Evolutionary conservation across 352 stramenopile genomes (phyloP).

Genomic region (Pythium biforme): DNA sequence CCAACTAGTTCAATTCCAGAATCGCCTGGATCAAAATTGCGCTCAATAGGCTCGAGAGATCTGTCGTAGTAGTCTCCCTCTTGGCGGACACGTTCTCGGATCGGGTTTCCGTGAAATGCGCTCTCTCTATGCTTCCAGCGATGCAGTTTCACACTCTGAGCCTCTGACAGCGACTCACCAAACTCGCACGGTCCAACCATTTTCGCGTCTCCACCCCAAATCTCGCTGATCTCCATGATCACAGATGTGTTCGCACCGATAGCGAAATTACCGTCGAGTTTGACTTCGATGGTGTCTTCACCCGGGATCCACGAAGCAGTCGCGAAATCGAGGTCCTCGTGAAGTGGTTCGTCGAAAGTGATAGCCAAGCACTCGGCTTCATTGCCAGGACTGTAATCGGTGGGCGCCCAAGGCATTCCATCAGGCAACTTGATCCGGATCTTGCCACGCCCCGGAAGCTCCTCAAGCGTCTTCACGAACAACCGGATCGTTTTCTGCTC

Average conservation of each 20-base stretch:
- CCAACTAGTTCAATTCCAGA: slow-evolving; percentile 41
- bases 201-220: slow-evolving; percentile 29
- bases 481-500: slow-evolving; percentile 28
- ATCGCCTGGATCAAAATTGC: slow-evolving; percentile 36
- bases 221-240: slow-evolving; percentile 34
- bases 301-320: slow-evolving; percentile 31
- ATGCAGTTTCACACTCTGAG: slow-evolving; percentile 31
- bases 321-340: slow-evolving; percentile 36
- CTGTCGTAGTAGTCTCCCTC: slow-evolving; percentile 33
- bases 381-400: neutral
- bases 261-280: slow-evolving; percentile 31
- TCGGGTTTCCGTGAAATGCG: slow-evolving; percentile 29
- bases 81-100: slow-evolving; percentile 27
- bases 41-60: slow-evolving; percentile 33
- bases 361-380: slow-evolving; percentile 28
- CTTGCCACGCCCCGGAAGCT: slow-evolving; percentile 33
- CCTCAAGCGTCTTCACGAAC: slow-evolving; percentile 37
- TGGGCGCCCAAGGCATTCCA: slow-evolving; percentile 31
- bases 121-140: slow-evolving; percentile 42
- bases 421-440: slow-evolving; percentile 35
- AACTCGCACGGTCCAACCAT: slow-evolving; percentile 48
- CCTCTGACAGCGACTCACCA: slow-evolving; percentile 3
- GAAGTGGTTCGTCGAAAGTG: slow-evolving; percentile 32
- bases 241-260: slow-evolving; percentile 37
- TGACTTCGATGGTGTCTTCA: slow-evolving; percentile 30